Evolutionary conservation across 192 early-diverging fungal species (phyloP).

Genomic region (Entomortierella lignicola): DNA sequence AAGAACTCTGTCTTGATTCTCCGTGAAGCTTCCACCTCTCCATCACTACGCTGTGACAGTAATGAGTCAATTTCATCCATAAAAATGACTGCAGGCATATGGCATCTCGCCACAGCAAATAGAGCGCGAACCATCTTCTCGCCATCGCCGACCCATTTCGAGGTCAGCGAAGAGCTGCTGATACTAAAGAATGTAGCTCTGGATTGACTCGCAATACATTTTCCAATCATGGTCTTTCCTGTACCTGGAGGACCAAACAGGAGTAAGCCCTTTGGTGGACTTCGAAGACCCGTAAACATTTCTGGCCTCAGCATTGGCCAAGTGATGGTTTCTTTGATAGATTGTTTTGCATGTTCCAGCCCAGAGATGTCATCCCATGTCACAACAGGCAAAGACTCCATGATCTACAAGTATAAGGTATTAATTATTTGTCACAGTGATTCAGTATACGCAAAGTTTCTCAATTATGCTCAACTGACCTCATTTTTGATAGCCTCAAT

Average conservation of each 20-base stretch:
- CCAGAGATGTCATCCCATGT: constrained; percentile 91
- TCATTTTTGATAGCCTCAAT: constrained; percentile 91
- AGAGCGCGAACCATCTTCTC: constrained; percentile 95
- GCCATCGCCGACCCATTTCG: constrained; percentile 95
- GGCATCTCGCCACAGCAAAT: constrained; percentile 90
- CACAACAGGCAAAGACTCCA: constrained; percentile 68
- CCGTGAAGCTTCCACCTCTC: constrained; percentile 88
- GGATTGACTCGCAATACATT: constrained; percentile 88
- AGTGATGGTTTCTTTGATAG: constrained; percentile 83
- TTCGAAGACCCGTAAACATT: constrained; percentile 86
- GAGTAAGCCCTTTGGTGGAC: constrained; percentile 86
- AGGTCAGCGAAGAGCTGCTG: constrained; percentile 89
- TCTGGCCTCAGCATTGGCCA: constrained; percentile 82
- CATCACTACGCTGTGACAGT: constrained; percentile 88
- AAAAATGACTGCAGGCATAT: constrained; percentile 91
- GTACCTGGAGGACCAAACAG: constrained; percentile 93
- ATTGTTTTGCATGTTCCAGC: constrained; percentile 82
- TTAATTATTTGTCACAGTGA: too few species aligned
- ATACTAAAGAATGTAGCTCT: constrained; percentile 94
- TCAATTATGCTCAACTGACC: constrained; percentile 23
- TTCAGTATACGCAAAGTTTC: too few species aligned
- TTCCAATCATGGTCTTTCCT: constrained; percentile 90
- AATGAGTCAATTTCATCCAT: constrained; percentile 97
- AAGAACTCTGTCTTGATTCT: constrained; percentile 96
- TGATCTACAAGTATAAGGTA: too few species aligned